Percentiles rank a stretch among this genome's conserved stretches.
Conservation (phyloP, 768 basidiomycete genomes). For the Suillus tomentosus region DNA sequence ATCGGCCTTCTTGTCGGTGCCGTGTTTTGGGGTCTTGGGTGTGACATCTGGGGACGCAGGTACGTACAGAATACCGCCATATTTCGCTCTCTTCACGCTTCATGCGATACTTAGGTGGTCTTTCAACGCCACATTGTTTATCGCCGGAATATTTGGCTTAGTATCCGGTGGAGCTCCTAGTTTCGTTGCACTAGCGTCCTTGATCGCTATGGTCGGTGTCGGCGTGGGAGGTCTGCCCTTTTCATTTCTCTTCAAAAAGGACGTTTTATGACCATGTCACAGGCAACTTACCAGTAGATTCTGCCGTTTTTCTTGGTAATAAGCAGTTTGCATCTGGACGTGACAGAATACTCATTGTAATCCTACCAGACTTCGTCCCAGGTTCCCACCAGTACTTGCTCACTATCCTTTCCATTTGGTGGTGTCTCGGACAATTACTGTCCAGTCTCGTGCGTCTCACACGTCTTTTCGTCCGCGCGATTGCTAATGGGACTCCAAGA, state of each 20-base stretch:
- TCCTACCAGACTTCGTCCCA: constrained; percentile 49
- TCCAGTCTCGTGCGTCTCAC: constrained; percentile 42
- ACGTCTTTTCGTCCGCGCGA: not conserved
- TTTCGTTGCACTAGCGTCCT: constrained; percentile 49
- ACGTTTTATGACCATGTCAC: not conserved
- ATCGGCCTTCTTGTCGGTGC: constrained; percentile 55
- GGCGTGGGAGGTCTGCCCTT: constrained; percentile 47
- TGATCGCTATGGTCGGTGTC: constrained; percentile 46
- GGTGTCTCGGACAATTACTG: constrained; percentile 57
- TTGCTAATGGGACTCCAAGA: constrained; percentile 26
- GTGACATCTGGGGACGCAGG: constrained; percentile 54
- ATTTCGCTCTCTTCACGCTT: not conserved
- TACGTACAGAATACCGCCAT: constrained; percentile 21
- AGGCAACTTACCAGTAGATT: constrained; percentile 59
- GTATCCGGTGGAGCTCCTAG: constrained; percentile 48
- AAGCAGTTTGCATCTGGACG: not conserved
- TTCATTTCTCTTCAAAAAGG: not conserved
- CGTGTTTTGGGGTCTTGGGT: constrained; percentile 49
- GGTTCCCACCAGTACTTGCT: constrained; percentile 59
- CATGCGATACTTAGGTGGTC: constrained; percentile 38
- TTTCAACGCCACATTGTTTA: constrained; percentile 56
- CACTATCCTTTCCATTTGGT: constrained; percentile 60
- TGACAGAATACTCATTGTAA: constrained; percentile 6
- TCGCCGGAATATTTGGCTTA: constrained; percentile 55
- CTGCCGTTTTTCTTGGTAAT: constrained; percentile 52